Percentiles rank a stretch among this genome's conserved stretches.
These are phyloP conservation scores for Cryptococcus sp. DNA, from an alignment of 1,284 basidiomycete species.

Conservation along the genomic window DNA sequence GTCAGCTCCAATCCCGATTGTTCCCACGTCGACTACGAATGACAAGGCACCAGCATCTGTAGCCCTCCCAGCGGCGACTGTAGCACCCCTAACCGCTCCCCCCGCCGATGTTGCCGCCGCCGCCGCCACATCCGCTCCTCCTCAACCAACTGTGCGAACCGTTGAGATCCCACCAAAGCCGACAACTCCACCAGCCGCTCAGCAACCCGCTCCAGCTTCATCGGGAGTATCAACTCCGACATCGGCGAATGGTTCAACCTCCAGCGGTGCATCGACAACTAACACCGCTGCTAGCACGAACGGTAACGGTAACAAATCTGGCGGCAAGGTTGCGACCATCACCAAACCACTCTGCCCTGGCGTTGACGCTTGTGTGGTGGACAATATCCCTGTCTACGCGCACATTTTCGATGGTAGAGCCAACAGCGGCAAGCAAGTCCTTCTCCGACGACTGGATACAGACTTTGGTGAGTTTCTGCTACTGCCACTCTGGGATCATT, in stretches of 20 bases:
- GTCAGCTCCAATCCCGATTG: background rate
- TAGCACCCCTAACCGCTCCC: background rate
- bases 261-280: background rate
- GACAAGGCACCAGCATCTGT: conserved; percentile 8
- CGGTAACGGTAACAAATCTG: conserved; percentile 7
- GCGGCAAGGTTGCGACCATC: conserved; percentile 19
- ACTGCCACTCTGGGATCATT: background rate
- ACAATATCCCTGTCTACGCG: conserved; percentile 48
- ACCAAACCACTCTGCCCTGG: conserved; percentile 43
- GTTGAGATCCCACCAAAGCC: background rate
- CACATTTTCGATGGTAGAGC: conserved; percentile 31
- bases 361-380: conserved; percentile 45
- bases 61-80: conserved; percentile 6
- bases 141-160: too few species aligned
- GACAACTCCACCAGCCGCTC: background rate
- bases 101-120: background rate
- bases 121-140: background rate
- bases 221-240: background rate
- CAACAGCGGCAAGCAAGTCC: conserved; percentile 23
- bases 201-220: too few species aligned
- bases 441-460: conserved; percentile 44
- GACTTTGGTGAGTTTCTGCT: conserved; percentile 41
- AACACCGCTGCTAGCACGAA: background rate
- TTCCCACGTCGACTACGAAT: conserved; percentile 3
- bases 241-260: background rate